Percentiles rank a stretch among this genome's conserved stretches.
phyloP scores from a whole-genome alignment of 768 basidiomycete genomes.

The Suillus spraguei region DNA sequence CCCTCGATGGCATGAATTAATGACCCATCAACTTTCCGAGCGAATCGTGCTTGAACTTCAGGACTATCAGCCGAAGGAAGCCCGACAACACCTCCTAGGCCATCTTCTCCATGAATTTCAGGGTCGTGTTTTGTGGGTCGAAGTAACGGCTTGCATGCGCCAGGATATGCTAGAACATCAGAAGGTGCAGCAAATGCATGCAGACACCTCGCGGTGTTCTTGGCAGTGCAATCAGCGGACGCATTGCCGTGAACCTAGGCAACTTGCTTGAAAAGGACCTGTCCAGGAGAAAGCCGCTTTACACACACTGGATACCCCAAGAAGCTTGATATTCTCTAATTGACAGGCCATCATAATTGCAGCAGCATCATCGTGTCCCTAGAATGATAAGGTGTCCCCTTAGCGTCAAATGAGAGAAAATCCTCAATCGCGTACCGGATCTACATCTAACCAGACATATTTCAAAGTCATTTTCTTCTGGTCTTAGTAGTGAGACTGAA shows the following conservation, averaged over 20 bases:
- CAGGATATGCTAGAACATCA: slow-evolving; percentile 64
- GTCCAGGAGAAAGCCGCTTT: slow-evolving; percentile 2
- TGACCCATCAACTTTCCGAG: slow-evolving; percentile 42
- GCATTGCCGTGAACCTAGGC: slow-evolving; percentile 83
- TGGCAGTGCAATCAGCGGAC: slow-evolving; percentile 54
- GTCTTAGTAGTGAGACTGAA: background rate
- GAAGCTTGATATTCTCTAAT: slow-evolving; percentile 60
- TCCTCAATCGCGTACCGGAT: slow-evolving; percentile 50
- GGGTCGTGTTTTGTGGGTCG: slow-evolving; percentile 63
- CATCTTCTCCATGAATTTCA: slow-evolving; percentile 82
- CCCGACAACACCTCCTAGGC: slow-evolving; percentile 84
- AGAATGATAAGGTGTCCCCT: background rate
- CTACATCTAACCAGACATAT: slow-evolving; percentile 63
- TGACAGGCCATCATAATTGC: slow-evolving; percentile 80
- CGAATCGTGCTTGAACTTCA: slow-evolving; percentile 52
- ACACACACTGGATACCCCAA: slow-evolving; percentile 83
- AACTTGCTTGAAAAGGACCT: background rate
- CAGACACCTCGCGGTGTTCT: slow-evolving; percentile 79
- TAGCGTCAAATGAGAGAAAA: background rate
- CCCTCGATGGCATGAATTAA: slow-evolving; percentile 65
- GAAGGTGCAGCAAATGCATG: slow-evolving; percentile 69
- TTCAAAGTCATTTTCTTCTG: slow-evolving; percentile 15
- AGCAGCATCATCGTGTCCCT: slow-evolving; percentile 92
- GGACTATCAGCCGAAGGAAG: slow-evolving; percentile 54
- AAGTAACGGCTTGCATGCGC: slow-evolving; percentile 71